A percentile compares a stretch with the other conserved stretches of the same genome.
These are phyloP conservation scores for Coemansia sp. DNA, from an alignment of 192 early-diverging fungal species.

Conservation along the genomic window DNA sequence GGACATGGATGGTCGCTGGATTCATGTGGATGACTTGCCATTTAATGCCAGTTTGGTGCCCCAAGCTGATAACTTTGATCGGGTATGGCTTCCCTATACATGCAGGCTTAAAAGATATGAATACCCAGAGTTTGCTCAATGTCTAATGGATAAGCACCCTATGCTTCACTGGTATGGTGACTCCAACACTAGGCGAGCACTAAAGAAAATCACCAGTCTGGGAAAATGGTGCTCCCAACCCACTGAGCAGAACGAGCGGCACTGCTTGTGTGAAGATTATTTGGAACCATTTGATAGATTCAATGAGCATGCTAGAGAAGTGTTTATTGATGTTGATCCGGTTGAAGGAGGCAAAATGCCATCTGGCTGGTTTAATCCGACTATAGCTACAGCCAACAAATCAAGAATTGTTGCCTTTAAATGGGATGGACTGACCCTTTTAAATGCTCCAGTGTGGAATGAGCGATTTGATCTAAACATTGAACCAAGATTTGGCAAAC, in stretches of 20 bases:
- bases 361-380: slow-evolving; percentile 1
- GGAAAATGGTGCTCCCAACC: slow-evolving; percentile 46
- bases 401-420: neutral
- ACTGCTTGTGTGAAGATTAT: slow-evolving; percentile 55
- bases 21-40: slow-evolving; percentile 21
- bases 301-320: slow-evolving; percentile 3
- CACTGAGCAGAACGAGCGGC: slow-evolving; percentile 4
- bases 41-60: slow-evolving; percentile 7
- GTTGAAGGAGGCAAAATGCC: neutral
- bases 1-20: slow-evolving; percentile 50
- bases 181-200: slow-evolving; percentile 52
- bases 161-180: slow-evolving; percentile 54
- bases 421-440: slow-evolving; percentile 1
- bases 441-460: neutral
- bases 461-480: slow-evolving; percentile 19
- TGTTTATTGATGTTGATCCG: slow-evolving; percentile 4
- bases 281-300: slow-evolving; percentile 12
- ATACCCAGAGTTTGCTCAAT: slow-evolving; percentile 43
- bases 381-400: neutral
- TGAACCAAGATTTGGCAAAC: slow-evolving; percentile 1
- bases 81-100: slow-evolving; percentile 54
- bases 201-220: slow-evolving; percentile 47
- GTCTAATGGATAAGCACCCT: slow-evolving; percentile 34
- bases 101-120: slow-evolving; percentile 37
- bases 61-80: slow-evolving; percentile 28